Percentiles rank a stretch among this genome's conserved stretches.
Conservation (phyloP, 768 basidiomycete species). For the Termitomyces sp. region DNA sequence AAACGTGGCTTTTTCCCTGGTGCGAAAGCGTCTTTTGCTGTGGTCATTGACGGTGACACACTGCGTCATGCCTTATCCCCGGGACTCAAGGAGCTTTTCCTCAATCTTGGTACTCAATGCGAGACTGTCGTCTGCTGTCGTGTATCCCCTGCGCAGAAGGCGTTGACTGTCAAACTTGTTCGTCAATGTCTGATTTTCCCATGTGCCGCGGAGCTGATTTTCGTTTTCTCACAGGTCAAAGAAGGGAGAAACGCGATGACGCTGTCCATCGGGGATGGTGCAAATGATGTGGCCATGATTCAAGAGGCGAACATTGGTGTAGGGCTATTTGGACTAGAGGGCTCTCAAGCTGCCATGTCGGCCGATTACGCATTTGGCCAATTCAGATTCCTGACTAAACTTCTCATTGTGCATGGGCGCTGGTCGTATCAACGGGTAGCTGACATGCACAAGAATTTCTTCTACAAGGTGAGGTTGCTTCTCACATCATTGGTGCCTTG, state of each 20-base stretch:
- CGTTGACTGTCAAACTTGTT: slow-evolving; percentile 91
- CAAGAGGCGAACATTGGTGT: slow-evolving; percentile 99
- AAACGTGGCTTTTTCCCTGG: slow-evolving; percentile 67
- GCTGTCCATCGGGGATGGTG: slow-evolving; percentile 93
- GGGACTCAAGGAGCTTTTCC: slow-evolving; percentile 79
- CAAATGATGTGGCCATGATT: slow-evolving; percentile 99
- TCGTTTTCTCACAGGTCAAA: slow-evolving; percentile 62
- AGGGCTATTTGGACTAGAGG: slow-evolving; percentile 90
- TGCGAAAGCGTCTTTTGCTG: slow-evolving; percentile 77
- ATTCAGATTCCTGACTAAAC: slow-evolving; percentile 89
- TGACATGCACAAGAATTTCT: slow-evolving; percentile 97
- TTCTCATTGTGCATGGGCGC: slow-evolving; percentile 90
- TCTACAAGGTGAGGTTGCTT: slow-evolving; percentile 78
- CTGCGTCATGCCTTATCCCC: slow-evolving; percentile 75
- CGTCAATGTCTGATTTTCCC: slow-evolving; percentile 17
- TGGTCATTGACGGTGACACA: slow-evolving; percentile 96
- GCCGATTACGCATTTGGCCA: slow-evolving; percentile 98
- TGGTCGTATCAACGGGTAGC: slow-evolving; percentile 97
- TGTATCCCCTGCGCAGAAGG: slow-evolving; percentile 97
- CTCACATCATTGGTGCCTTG: neutral
- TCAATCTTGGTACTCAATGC: slow-evolving; percentile 92
- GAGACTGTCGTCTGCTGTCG: slow-evolving; percentile 98
- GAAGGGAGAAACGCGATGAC: slow-evolving; percentile 97
- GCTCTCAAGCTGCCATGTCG: slow-evolving; percentile 98
- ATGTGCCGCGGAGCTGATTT: neutral